These are phyloP conservation scores for Kurtzmaniella quercitrusa DNA, from an alignment of 1,139 yeast genomes.

Conservation along the genomic window DNA sequence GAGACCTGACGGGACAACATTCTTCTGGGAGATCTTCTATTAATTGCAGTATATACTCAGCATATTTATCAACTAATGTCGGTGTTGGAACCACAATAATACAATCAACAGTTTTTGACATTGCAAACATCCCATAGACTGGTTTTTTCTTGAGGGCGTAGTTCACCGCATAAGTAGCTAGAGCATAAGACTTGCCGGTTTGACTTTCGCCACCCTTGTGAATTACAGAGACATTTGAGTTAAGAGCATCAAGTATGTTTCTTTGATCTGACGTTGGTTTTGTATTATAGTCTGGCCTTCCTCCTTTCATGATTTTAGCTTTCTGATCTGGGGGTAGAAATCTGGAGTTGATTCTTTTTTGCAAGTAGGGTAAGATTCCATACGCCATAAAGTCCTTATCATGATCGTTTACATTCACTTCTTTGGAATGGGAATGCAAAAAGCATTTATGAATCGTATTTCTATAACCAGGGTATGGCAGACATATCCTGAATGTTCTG, in stretches of 20 bases:
- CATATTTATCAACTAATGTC: constrained; percentile 18
- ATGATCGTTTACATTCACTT: neutral
- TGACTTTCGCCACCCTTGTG: constrained; percentile 10
- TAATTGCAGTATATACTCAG: constrained; percentile 11
- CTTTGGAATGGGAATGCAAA: neutral
- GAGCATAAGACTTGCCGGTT: constrained; percentile 24
- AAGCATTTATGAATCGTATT: neutral
- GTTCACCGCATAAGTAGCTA: constrained; percentile 21
- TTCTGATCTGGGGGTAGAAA: constrained; percentile 7
- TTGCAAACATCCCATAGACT: constrained; percentile 12
- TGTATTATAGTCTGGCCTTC: constrained; percentile 12
- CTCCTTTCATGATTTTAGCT: neutral
- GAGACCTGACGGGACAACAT: constrained; percentile 21
- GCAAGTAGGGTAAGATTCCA: constrained; percentile 28
- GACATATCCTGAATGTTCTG: neutral
- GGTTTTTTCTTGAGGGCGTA: constrained; percentile 19
- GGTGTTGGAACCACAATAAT: constrained; percentile 28
- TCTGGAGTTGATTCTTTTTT: constrained; percentile 17
- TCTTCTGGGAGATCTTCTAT: constrained; percentile 16
- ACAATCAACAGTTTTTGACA: constrained; percentile 13
- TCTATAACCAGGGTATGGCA: neutral
- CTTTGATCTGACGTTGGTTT: constrained; percentile 23
- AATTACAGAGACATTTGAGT: constrained; percentile 17
- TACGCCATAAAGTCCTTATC: constrained; percentile 18
- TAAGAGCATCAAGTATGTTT: constrained; percentile 16